phyloP scores from a whole-genome alignment of 805 yeast species.

The Pichia nanzhaoensis region DNA sequence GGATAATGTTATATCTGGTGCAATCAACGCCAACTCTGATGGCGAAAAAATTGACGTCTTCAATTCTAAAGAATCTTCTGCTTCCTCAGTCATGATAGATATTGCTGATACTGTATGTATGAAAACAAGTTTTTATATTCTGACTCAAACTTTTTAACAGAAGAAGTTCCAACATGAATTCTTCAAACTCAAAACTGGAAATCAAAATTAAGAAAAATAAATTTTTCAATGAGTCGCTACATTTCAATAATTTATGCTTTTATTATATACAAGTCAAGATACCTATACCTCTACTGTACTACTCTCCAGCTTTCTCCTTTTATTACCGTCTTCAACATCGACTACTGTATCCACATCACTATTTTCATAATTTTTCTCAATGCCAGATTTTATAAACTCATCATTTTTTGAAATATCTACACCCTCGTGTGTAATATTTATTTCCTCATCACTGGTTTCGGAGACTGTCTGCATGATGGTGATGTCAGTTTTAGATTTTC shows the following conservation, averaged over 20 bases:
- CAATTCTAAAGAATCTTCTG: constrained; percentile 10
- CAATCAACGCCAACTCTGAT: constrained; percentile 71
- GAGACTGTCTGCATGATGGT: background rate
- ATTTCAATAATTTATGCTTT: background rate
- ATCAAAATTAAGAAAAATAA: background rate
- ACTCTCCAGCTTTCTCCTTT: constrained; percentile 11
- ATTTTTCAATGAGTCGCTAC: too few relatives aligned
- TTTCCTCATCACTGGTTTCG: constrained; percentile 6
- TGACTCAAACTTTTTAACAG: background rate
- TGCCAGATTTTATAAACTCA: background rate
- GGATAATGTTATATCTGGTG: constrained; percentile 78
- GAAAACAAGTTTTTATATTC: too few relatives aligned
- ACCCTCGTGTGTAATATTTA: background rate
- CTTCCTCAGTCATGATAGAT: constrained; percentile 11
- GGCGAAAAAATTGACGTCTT: constrained; percentile 66
- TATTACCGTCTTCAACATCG: constrained; percentile 10
- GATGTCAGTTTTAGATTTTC: constrained; percentile 4
- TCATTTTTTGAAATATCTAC: background rate
- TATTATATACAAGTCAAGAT: too few relatives aligned
- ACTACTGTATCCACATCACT: background rate
- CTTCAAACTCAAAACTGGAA: background rate
- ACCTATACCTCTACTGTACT: too few relatives aligned
- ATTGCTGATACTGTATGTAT: too few relatives aligned
- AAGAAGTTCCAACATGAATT: too few relatives aligned
- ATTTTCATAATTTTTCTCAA: background rate